Base-by-base conservation (phyloP, 202 grass and related monocot genomes). In the Panicum hallii region DNA sequence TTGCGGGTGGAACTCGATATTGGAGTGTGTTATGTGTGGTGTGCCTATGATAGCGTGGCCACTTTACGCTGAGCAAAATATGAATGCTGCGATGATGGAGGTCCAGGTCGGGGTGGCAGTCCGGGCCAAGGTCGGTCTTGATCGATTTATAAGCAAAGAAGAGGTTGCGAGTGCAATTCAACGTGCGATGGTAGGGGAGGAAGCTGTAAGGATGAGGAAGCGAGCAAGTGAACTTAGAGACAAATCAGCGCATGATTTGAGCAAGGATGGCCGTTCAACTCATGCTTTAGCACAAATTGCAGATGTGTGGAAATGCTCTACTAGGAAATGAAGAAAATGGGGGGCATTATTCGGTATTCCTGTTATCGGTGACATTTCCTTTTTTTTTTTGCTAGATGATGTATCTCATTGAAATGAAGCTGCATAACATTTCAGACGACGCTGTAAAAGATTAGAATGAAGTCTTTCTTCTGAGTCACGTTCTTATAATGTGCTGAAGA, bases 1-100 rank as follows among this genome's bases (percentile, higher is more conserved):
- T 22, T 96, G 94, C 7, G 94, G 94, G 6, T 96, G 94, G 94
- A 96, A 93, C 84, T 96, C 91, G 2, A 55, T 60, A 4, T 19
- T 93, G 0, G 91, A 93, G 75, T 83, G 91, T 2, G 23, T 93
- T 1, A 14, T 77, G 0, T 72, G 88, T 7, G 91, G 91, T 0
- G 75, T 91, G 10, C 91, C 94, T 0, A 97, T 97, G 91, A 45
- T 93, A 4, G 80, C 89, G 0, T 97, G 91, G 94, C 94, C 94
- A 0, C 89, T 93, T 4, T 90, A 90, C 22, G 94, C 91, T 0
- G 94, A 97, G 58, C 94, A 97, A 58, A 66, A 48, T 14, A 88
- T 90, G 91, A 97, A 97, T 19, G 87, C 89, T 0, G 77, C 88
- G 0, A 86, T 97, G 87, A 2, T 97, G 17, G 85, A 84, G 6